These are phyloP conservation scores for Neopestalotiopsis rosae DNA, from an alignment of 2,329 filamentous ascomycete genomes.

Conservation along the genomic window DNA sequence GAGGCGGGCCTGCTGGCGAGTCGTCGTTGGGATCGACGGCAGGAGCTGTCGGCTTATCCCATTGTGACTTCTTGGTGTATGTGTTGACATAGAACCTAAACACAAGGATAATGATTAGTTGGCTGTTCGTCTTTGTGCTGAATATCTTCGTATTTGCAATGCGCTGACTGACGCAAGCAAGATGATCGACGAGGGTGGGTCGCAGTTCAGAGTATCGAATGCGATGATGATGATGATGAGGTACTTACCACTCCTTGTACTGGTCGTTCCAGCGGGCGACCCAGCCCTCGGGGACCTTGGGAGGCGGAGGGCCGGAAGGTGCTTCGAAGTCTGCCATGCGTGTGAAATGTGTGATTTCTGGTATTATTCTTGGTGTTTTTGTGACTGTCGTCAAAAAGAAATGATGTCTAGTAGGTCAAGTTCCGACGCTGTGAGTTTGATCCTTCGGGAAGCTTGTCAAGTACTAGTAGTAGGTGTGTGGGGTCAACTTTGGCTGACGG, in stretches of 20 bases:
- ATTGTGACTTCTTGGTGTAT: conserved; percentile 86
- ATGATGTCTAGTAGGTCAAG: background rate
- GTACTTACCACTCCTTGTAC: conserved; percentile 74
- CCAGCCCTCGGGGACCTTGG: conserved; percentile 78
- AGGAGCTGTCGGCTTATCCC: conserved; percentile 80
- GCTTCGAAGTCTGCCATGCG: conserved; percentile 61
- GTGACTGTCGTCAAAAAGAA: background rate
- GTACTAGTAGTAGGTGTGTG: conserved; percentile 4
- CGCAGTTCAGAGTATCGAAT: background rate
- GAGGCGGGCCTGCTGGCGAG: conserved; percentile 66
- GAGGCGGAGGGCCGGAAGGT: conserved; percentile 61
- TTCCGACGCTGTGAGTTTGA: background rate
- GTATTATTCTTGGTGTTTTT: background rate
- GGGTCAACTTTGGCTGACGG: background rate
- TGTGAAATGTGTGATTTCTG: background rate
- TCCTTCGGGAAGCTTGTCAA: background rate
- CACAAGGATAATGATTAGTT: background rate
- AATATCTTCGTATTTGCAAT: no score
- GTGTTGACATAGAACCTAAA: conserved; percentile 89
- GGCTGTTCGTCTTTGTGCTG: background rate
- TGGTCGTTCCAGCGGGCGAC: conserved; percentile 84
- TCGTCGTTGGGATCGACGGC: conserved; percentile 56
- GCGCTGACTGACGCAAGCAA: background rate
- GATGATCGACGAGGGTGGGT: background rate
- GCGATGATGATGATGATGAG: background rate